Percentiles rank a stretch among this genome's conserved stretches.
Evolutionary conservation across 768 basidiomycete species (phyloP).

Genomic region (Auriscalpium orientale): DNA sequence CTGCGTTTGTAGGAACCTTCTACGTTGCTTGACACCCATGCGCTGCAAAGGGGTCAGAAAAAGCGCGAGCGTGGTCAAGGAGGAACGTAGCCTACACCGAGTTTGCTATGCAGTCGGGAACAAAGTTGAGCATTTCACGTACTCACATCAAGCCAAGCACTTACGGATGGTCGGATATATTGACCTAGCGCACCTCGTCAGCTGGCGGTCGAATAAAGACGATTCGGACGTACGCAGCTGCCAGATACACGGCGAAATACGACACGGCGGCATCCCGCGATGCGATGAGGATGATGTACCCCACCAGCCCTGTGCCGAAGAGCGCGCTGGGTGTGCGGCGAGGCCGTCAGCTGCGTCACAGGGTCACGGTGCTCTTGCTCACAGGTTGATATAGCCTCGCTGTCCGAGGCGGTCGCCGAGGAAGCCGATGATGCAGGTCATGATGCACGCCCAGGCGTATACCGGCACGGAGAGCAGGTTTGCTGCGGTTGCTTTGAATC

Average conservation of each 20-base stretch:
- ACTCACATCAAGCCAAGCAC: constrained; percentile 12
- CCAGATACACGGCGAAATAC: constrained; percentile 68
- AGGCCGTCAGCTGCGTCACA: neutral
- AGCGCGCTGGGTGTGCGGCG: constrained; percentile 3
- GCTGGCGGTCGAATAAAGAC: neutral
- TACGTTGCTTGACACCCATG: constrained; percentile 67
- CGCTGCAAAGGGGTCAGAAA: constrained; percentile 26
- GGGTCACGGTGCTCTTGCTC: constrained; percentile 13
- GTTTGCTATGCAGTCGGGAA: constrained; percentile 20
- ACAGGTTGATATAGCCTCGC: constrained; percentile 57
- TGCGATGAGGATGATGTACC: constrained; percentile 60
- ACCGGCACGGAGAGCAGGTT: constrained; percentile 75
- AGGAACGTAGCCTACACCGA: constrained; percentile 41
- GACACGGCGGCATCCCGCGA: constrained; percentile 56
- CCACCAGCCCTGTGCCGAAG: constrained; percentile 34
- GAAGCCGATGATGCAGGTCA: constrained; percentile 56
- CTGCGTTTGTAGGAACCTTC: constrained; percentile 73
- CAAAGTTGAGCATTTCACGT: too few relatives aligned
- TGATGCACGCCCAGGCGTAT: constrained; percentile 63
- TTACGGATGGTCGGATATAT: constrained; percentile 42
- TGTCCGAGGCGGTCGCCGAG: constrained; percentile 53
- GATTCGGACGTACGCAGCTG: constrained; percentile 47
- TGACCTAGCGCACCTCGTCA: constrained; percentile 21
- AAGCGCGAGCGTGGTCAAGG: neutral
- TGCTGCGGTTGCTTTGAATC: constrained; percentile 55